Evolutionary conservation across 2,329 filamentous ascomycete species (phyloP).

Genomic region (Bipolaris bicolor): DNA sequence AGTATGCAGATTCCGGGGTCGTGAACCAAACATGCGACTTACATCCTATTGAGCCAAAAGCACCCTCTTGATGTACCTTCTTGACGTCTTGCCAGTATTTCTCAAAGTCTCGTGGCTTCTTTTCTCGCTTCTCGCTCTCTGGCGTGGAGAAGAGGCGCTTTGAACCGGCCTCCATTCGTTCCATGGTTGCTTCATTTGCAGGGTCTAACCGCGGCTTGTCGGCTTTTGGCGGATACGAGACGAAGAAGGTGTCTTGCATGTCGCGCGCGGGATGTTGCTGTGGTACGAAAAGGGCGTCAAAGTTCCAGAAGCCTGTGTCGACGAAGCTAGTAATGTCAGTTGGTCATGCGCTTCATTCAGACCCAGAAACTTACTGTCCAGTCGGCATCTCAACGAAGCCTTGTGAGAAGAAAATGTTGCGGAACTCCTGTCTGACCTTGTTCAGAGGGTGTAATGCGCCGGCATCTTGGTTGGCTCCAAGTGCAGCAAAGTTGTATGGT

Average conservation of each 20-base stretch:
- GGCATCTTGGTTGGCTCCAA: slow-evolving; percentile 66
- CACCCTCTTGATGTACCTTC: slow-evolving; percentile 86
- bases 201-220: slow-evolving; percentile 69
- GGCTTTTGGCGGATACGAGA: slow-evolving; percentile 82
- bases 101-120: slow-evolving; percentile 69
- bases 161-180: slow-evolving; percentile 56
- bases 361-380: slow-evolving; percentile 60
- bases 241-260: slow-evolving; percentile 98
- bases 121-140: slow-evolving; percentile 59
- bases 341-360: not conserved
- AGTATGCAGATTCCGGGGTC: not conserved
- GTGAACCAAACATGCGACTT: not conserved
- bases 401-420: slow-evolving; percentile 99
- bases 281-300: slow-evolving; percentile 93
- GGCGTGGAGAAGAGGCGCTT: slow-evolving; percentile 62
- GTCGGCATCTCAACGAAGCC: slow-evolving; percentile 99
- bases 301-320: slow-evolving; percentile 99
- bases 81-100: slow-evolving; percentile 88
- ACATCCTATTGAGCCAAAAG: slow-evolving; percentile 90
- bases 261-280: slow-evolving; percentile 98
- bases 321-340: slow-evolving; percentile 66
- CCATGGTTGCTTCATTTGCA: slow-evolving; percentile 53
- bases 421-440: slow-evolving; percentile 94
- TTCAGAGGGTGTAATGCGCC: slow-evolving; percentile 67
- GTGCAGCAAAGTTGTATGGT: slow-evolving; percentile 77